These are phyloP conservation scores for Debaryomyces singareniensis DNA, from an alignment of 1,139 yeast genomes.

Conservation along the genomic window DNA sequence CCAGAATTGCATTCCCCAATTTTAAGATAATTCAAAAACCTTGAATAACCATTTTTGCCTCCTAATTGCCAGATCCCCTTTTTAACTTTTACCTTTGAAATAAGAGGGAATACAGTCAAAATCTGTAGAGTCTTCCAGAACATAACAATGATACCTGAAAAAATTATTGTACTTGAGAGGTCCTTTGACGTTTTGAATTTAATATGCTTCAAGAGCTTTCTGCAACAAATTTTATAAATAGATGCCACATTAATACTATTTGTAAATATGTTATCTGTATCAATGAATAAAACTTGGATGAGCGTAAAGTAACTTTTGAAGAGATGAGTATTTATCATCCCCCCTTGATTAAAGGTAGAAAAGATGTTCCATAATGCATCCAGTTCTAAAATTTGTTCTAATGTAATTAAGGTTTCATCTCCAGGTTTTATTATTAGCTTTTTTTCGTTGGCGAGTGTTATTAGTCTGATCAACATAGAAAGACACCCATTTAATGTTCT, in stretches of 20 bases:
- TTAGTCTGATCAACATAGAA: constrained; percentile 40
- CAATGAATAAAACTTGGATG: constrained; percentile 15
- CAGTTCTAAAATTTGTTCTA: constrained; percentile 27
- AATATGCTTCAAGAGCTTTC: constrained; percentile 46
- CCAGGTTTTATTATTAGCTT: constrained; percentile 6
- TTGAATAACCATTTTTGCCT: constrained; percentile 31
- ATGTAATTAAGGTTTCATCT: constrained; percentile 5
- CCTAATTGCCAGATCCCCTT: constrained; percentile 51
- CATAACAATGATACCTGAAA: constrained; percentile 40
- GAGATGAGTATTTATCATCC: constrained; percentile 35
- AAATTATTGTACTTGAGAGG: constrained; percentile 17
- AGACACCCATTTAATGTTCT: constrained; percentile 53
- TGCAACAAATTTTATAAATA: constrained; percentile 40
- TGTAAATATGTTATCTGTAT: constrained; percentile 6
- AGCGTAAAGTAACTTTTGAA: constrained; percentile 40
- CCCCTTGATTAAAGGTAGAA: constrained; percentile 15
- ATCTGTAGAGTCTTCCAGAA: constrained; percentile 42
- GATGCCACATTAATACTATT: constrained; percentile 9
- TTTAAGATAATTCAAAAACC: constrained; percentile 38
- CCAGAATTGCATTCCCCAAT: constrained; percentile 50
- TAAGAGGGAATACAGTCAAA: constrained; percentile 26
- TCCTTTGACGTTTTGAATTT: constrained; percentile 30
- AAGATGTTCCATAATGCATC: constrained; percentile 43
- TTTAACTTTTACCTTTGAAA: constrained; percentile 21
- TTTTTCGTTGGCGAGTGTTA: constrained; percentile 14